Percentiles rank a stretch among this genome's conserved stretches.
Conservation (phyloP, 768 basidiomycete genomes). For the Boletales sp. region DNA sequence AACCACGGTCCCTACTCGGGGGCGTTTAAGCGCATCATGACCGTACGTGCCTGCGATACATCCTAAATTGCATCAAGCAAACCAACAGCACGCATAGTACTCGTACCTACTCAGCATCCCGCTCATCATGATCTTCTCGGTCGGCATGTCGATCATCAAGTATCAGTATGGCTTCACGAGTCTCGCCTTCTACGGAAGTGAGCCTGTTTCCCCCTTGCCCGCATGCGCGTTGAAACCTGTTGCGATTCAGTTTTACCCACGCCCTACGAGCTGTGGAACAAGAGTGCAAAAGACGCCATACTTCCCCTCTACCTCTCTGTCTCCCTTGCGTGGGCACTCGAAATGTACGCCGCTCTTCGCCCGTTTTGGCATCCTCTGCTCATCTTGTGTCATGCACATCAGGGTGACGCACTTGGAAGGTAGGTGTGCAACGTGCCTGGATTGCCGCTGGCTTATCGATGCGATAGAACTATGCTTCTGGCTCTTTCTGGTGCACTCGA, state of each 20-base stretch:
- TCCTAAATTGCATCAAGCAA: neutral
- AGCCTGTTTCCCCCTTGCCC: neutral
- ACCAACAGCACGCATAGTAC: constrained; percentile 44
- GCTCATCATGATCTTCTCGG: constrained; percentile 49
- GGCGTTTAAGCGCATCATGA: constrained; percentile 86
- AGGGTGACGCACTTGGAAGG: constrained; percentile 83
- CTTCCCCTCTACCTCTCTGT: constrained; percentile 65
- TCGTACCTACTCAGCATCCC: constrained; percentile 67
- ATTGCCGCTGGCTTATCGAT: neutral
- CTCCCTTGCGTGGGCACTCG: constrained; percentile 66
- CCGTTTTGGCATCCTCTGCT: neutral
- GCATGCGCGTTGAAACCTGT: neutral
- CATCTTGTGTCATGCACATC: neutral
- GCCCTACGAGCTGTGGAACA: constrained; percentile 58
- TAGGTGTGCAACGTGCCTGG: constrained; percentile 17
- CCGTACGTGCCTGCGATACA: constrained; percentile 42
- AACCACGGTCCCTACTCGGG: constrained; percentile 61
- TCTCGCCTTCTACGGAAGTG: constrained; percentile 45
- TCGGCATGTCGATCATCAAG: constrained; percentile 70
- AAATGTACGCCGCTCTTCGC: constrained; percentile 51
- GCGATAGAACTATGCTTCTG: constrained; percentile 77
- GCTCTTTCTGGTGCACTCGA: constrained; percentile 74
- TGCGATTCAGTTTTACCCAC: constrained; percentile 53
- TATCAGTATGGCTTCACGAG: constrained; percentile 61
- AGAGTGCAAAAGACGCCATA: constrained; percentile 42